phyloP scores from a whole-genome alignment of 306 rosid species.

The Cucumis cinereus region DNA sequence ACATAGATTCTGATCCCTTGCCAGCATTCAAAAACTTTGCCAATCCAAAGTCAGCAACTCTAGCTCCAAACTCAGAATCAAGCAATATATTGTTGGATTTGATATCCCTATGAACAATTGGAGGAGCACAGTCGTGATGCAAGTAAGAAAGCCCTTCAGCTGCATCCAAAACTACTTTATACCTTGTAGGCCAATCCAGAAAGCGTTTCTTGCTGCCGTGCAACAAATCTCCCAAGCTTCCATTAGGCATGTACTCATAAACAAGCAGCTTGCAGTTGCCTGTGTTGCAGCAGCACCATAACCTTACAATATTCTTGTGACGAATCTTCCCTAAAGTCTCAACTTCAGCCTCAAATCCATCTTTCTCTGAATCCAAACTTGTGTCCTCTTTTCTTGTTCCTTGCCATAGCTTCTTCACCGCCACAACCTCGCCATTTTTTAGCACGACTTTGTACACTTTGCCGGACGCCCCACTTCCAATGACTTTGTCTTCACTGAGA shows the following conservation, averaged over 20 bases:
- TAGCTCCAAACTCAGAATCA: constrained; percentile 61
- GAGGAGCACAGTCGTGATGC: constrained; percentile 72
- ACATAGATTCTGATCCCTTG: constrained; percentile 36
- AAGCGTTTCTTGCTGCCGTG: constrained; percentile 29
- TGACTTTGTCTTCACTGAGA: constrained; percentile 51
- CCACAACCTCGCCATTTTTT: constrained; percentile 50
- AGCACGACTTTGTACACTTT: constrained; percentile 64
- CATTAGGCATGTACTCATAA: constrained; percentile 82
- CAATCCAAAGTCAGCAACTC: constrained; percentile 70
- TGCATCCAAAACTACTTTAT: constrained; percentile 56
- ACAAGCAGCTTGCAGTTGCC: constrained; percentile 59
- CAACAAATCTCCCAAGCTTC: constrained; percentile 59
- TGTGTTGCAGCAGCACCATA: constrained; percentile 63
- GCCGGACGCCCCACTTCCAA: constrained; percentile 71
- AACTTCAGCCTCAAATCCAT: constrained; percentile 62
- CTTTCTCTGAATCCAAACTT: constrained; percentile 23
- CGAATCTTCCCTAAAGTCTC: constrained; percentile 70
- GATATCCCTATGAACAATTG: constrained; percentile 69
- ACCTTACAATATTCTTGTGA: constrained; percentile 65
- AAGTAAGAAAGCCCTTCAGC: constrained; percentile 78
- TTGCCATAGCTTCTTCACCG: constrained; percentile 65
- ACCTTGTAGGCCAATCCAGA: constrained; percentile 65
- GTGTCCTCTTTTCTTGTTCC: constrained; percentile 19
- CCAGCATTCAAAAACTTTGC: constrained; percentile 30
- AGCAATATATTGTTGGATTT: constrained; percentile 68